phyloP scores from a whole-genome alignment of 345 rosid genomes.

The Kernera saxatilis region DNA sequence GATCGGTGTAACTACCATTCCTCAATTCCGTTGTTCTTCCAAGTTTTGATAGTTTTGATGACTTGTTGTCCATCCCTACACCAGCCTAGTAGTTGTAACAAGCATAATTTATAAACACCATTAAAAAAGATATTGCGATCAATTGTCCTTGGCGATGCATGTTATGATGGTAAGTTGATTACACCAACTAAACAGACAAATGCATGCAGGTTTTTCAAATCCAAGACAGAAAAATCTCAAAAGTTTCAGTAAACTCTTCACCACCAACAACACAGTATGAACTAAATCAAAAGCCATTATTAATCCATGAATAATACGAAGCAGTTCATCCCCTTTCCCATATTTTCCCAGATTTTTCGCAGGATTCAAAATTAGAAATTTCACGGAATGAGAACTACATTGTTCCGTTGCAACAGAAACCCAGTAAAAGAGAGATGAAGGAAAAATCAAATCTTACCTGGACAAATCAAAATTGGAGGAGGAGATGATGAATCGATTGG shows the following conservation, averaged over 20 bases:
- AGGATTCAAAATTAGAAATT: not conserved
- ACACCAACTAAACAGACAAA: not conserved
- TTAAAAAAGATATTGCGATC: not conserved
- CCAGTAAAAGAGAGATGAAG: not conserved
- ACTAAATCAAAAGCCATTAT: not conserved
- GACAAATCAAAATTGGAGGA: not conserved
- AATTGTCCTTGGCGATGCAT: not conserved
- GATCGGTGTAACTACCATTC: conserved; percentile 27
- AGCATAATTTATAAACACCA: not conserved
- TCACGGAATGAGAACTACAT: not conserved
- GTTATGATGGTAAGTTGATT: not conserved
- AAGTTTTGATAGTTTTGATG: not conserved
- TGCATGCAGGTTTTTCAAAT: not conserved
- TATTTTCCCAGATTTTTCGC: not conserved
- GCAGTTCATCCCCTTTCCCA: not conserved
- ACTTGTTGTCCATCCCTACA: conserved; percentile 18
- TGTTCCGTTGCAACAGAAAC: not conserved
- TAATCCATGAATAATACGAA: not conserved
- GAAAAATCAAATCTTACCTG: not conserved
- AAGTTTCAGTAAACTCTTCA: not conserved
- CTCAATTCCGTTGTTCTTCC: conserved; percentile 20
- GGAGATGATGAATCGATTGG: not conserved
- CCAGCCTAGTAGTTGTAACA: not conserved
- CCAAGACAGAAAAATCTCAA: not conserved
- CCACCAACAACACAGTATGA: not conserved